A percentile compares a stretch with the other conserved stretches of the same genome.
Conservation (phyloP, 2,329 filamentous ascomycete genomes). For the Parascedosporium putredinis region DNA sequence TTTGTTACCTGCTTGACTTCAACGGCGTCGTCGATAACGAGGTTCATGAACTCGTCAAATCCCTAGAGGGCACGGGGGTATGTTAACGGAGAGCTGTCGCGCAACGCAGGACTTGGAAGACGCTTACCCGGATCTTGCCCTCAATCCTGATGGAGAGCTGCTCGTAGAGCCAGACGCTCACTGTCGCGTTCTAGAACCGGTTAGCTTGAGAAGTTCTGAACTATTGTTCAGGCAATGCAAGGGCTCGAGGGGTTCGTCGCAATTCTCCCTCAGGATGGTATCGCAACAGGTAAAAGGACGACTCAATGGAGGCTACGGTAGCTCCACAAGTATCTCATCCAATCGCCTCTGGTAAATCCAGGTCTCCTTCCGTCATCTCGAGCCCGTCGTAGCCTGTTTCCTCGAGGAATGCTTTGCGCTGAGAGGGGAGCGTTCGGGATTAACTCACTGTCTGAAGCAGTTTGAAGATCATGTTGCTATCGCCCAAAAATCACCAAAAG, state of each 20-base stretch:
- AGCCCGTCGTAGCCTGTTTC: no score
- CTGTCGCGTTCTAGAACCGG: conserved; percentile 55
- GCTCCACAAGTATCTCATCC: no score
- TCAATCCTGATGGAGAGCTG: conserved; percentile 90
- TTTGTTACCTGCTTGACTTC: conserved; percentile 83
- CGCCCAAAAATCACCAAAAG: no score
- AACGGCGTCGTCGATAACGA: conserved; percentile 90
- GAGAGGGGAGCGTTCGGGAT: no score
- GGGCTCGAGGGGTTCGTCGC: not conserved
- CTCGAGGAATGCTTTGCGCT: not conserved
- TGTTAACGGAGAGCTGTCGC: no score
- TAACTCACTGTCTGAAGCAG: conserved; percentile 56
- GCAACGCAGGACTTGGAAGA: not conserved
- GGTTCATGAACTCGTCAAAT: conserved; percentile 99
- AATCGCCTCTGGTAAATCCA: no score
- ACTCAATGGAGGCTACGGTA: no score
- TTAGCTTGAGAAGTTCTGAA: no score
- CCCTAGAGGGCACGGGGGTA: no score
- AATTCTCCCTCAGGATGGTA: not conserved
- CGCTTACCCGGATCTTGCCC: conserved; percentile 79
- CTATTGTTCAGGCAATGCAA: not conserved
- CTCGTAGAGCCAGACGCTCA: conserved; percentile 95
- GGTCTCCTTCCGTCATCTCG: no score
- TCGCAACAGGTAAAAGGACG: no score
- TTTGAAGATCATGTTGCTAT: conserved; percentile 53